phyloP scores from a whole-genome alignment of 2,329 filamentous ascomycete species.

The Parafenestella ontariensis region DNA sequence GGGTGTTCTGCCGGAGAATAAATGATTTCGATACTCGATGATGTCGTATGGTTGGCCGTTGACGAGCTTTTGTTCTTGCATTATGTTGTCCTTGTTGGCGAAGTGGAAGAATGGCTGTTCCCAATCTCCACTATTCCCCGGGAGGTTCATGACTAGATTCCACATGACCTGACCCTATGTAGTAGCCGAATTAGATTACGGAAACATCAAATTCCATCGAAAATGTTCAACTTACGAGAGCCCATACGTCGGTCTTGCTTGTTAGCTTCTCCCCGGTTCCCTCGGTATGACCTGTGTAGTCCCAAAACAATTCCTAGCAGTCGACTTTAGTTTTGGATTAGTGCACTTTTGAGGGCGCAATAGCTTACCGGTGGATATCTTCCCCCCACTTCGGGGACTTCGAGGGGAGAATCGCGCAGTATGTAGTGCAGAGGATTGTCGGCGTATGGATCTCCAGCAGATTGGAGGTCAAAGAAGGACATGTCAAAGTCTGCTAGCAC shows the following conservation, averaged over 20 bases:
- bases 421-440: conserved; percentile 11
- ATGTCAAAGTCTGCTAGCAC: conserved; percentile 10
- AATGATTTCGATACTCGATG: too few species aligned
- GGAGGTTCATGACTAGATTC: neutral
- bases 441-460: neutral
- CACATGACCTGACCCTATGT: conserved; percentile 4
- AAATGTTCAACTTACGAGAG: neutral
- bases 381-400: too few species aligned
- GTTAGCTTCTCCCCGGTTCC: neutral
- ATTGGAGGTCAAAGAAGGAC: conserved; percentile 11
- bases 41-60: too few species aligned
- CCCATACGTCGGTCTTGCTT: conserved; percentile 1
- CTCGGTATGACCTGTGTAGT: neutral
- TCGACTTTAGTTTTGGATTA: too few species aligned
- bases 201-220: too few species aligned
- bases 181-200: too few species aligned
- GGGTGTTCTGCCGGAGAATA: too few species aligned
- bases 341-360: too few species aligned
- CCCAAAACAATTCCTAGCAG: too few species aligned
- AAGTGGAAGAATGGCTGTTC: neutral
- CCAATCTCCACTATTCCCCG: neutral
- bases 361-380: too few species aligned
- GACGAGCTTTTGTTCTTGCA: too few species aligned
- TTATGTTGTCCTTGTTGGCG: too few species aligned
- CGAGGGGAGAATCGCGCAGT: neutral